Base-by-base conservation (phyloP, 352 stramenopile species). In the Thalassiosira hispida region DNA sequence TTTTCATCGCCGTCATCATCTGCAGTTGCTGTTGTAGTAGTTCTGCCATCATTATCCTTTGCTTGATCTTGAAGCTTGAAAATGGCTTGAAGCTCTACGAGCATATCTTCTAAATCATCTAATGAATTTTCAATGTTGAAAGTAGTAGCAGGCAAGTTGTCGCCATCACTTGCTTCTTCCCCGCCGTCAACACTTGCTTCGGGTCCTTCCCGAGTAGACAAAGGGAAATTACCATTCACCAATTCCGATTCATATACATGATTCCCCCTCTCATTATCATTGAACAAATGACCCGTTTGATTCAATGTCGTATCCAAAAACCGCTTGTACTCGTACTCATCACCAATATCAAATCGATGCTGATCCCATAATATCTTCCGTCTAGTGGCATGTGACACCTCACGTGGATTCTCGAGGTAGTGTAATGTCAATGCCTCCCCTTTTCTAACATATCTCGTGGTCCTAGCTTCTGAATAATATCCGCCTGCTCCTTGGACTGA, bases 361-460 rank as follows among this genome's bases (percentile, higher is more conserved):
- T 98, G 96, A 27, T 97, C 90, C 62, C 87, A 94, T 33, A 98
- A 77, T 80, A 96, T 93, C 52, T 85, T 81, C 69, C 93, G 90
- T 25, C 95, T 80, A 14, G 87, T 93, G 33, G 93, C 88, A 51
- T 95, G 94, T 57, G 92, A 96, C 73, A 97, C 90, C 69, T 97
- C 93, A 7, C 94, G 88, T 29, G 95, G 95, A 69, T 81, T 76
- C 53, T 97, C 96, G 25, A 98, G 77, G 72, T 98, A 98, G 61
- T 95, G 97, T 44, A 98, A 97, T 12, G 95, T 97, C 57, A 98
- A 91, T 59, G 93, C 84, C 70, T 97, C 94, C 62, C 96, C 95
- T 79, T 95, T 94, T 33, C 61, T 64, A 44, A 98, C 94, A 27
- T 79, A 77, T 75, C 90, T 79, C 12, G 95, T 96, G 8, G 96